Conservation (phyloP, 2,329 filamentous ascomycete species). For the Fusarium virguliforme region DNA sequence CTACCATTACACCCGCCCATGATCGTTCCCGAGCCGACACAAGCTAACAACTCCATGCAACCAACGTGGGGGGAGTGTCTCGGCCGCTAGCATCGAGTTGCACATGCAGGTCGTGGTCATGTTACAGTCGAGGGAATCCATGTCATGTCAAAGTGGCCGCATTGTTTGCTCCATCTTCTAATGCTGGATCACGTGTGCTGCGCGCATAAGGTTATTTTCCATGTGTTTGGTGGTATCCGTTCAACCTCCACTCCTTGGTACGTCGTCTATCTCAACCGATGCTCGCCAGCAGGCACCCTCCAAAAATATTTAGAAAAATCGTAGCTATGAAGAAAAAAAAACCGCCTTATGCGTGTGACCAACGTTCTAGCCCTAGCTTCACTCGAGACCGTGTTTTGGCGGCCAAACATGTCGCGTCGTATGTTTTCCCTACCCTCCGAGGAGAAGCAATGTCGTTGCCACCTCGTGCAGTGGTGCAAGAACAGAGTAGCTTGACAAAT, state of each 20-base stretch:
- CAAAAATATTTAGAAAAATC: background rate
- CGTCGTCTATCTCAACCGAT: background rate
- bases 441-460: background rate
- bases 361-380: background rate
- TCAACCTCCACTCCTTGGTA: background rate
- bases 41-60: background rate
- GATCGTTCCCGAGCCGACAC: conserved; percentile 1
- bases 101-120: conserved; percentile 4
- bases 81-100: conserved; percentile 1
- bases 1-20: background rate
- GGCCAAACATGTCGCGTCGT: background rate
- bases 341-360: background rate
- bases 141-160: conserved; percentile 5
- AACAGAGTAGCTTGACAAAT: background rate
- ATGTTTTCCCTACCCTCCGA: conserved; percentile 1
- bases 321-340: background rate
- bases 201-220: background rate
- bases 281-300: background rate
- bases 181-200: conserved; percentile 7
- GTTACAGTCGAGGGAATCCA: conserved; percentile 7
- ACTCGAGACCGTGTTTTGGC: background rate
- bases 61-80: background rate
- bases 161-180: background rate
- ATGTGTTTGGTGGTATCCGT: background rate
- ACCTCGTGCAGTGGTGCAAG: background rate